Evolutionary conservation across 768 basidiomycete genomes (phyloP), one percentile per base, ranked within the genome.

Genomic region (Rossbeevera mucosa): DNA sequence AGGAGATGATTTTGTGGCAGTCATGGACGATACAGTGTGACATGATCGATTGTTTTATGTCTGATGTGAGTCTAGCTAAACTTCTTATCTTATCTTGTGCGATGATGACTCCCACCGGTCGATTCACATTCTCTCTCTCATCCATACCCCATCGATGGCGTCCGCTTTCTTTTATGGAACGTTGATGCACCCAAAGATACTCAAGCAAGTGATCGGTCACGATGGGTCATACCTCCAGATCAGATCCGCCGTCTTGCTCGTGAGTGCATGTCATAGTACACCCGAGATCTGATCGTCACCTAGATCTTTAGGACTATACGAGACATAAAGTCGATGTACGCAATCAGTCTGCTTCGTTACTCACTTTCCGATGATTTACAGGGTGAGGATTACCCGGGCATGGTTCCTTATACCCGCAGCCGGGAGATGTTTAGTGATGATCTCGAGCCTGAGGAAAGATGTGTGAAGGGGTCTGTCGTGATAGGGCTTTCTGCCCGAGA

Each of bases 101-200:
- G 5, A 8, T 14, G 21, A 22, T 18, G 16, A 26, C 9, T 44
- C 25, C 28, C 36, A 38, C 24, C 16, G n/a, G n/a, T 24, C 22
- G 21, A 21, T 8, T 36, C 30, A 43, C 29, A 16, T 31, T 40
- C 21, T 43, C 50, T 24, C 31, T 50, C 28, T 1, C 9, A 42
- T 40, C 13, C 26, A 30, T 16, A 48, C 22, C 21, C 18, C 44
- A 25, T 16, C 50, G 16, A 73, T 74, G 71, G 42, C 65, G 55
- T 70, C 73, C 22, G 85, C 85, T 16, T 94, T 94, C 69, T 88
- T 92, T 73, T 93, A 94, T 68, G 94, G 94, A 12, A 95, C 91
- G 0, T 73, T 97, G 20, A 83, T 94, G 77, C 91, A 94, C 61
- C 92, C 93, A 6, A 80, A 80, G 46, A 87, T 97, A 61, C 73